Conservation (phyloP, 352 stramenopile species). For the Phytophthora sojae region DNA sequence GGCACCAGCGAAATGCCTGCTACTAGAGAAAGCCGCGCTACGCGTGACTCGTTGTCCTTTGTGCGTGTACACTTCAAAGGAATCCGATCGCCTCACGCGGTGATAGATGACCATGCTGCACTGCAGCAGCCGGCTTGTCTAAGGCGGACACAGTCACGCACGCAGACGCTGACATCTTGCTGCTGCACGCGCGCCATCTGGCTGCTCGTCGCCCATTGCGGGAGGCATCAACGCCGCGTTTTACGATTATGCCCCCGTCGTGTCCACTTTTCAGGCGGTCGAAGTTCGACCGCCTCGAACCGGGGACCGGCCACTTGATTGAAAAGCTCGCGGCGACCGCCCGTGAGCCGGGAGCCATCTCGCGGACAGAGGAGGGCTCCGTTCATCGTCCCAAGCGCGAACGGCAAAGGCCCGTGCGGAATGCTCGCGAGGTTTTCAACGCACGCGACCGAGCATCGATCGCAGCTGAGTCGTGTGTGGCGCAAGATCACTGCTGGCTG, state of each 20-base stretch:
- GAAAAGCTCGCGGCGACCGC: conserved; percentile 6
- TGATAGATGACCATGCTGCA: not conserved
- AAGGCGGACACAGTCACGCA: conserved; percentile 4
- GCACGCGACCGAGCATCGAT: not conserved
- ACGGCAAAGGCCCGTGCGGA: conserved; percentile 23
- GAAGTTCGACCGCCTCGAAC: not conserved
- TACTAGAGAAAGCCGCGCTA: conserved; percentile 10
- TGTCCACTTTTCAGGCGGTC: conserved; percentile 40
- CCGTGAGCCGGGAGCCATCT: conserved; percentile 17
- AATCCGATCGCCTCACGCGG: not conserved
- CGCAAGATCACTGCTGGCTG: not conserved
- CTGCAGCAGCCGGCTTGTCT: conserved; percentile 19
- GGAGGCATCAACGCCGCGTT: conserved; percentile 15
- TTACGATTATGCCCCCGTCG: conserved; percentile 24
- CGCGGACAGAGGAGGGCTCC: conserved; percentile 6
- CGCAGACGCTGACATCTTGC: conserved; percentile 1
- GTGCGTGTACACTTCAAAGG: not conserved
- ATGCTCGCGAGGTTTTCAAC: not conserved
- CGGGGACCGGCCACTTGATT: conserved; percentile 23
- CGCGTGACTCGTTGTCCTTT: not conserved
- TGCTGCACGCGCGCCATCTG: conserved; percentile 1
- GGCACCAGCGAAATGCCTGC: conserved; percentile 14
- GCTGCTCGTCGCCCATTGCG: conserved; percentile 10
- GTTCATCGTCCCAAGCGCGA: conserved; percentile 17
- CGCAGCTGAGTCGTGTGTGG: not conserved